Evolutionary conservation across 306 rosid genomes (phyloP).

Genomic region (Corylus americana): DNA sequence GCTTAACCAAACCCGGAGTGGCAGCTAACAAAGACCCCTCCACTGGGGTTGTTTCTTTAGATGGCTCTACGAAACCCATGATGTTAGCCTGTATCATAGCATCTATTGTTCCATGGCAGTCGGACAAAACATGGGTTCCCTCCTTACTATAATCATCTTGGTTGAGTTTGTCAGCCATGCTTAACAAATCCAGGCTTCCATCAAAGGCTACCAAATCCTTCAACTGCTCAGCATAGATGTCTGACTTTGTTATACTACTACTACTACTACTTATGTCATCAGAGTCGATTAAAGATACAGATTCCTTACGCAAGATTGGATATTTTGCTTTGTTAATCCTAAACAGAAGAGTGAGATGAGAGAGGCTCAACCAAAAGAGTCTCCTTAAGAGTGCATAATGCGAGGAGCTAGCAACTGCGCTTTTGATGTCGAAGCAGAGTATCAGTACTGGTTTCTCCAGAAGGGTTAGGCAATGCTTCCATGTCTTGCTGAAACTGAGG

Average conservation of each 20-base stretch:
- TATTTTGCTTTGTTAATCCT: constrained; percentile 26
- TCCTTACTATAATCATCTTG: constrained; percentile 18
- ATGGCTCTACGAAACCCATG: constrained; percentile 31
- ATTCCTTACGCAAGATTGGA: constrained; percentile 31
- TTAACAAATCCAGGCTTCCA: constrained; percentile 20
- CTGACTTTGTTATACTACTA: constrained; percentile 26
- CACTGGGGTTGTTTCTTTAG: constrained; percentile 25
- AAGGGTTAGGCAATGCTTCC: constrained; percentile 72
- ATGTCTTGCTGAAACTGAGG: constrained; percentile 43
- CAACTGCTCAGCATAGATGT: constrained; percentile 57
- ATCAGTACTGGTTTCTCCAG: constrained; percentile 58
- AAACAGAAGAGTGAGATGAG: constrained; percentile 44
- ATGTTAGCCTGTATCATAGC: constrained; percentile 35
- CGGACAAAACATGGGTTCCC: constrained; percentile 7
- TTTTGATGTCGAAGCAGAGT: constrained; percentile 60
- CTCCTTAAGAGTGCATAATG: constrained; percentile 19
- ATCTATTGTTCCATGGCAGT: constrained; percentile 28
- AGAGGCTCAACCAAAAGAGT: constrained; percentile 42
- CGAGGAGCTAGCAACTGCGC: constrained; percentile 59
- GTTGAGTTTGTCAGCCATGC: constrained; percentile 4
- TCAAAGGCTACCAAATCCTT: constrained; percentile 45
- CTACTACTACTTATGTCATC: constrained; percentile 44
- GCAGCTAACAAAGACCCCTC: constrained; percentile 30
- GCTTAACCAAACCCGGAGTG: constrained; percentile 47
- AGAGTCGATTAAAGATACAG: constrained; percentile 53